Conservation (phyloP, 345 rosid species). For the Limnanthes douglasii region DNA sequence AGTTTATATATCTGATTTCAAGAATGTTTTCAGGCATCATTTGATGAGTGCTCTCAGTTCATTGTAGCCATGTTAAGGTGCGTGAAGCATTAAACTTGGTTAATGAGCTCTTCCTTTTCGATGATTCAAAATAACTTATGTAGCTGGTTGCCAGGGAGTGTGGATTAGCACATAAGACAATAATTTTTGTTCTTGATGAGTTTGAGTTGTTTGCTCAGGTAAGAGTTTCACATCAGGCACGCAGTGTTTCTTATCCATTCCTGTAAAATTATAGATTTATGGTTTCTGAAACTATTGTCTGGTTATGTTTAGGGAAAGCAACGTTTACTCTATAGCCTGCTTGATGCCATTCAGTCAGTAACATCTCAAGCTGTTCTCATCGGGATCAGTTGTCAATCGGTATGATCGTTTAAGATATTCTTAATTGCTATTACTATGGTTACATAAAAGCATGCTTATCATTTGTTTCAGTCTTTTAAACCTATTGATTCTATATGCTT, state of each 20-base stretch:
- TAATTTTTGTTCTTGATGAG: slow-evolving; percentile 74
- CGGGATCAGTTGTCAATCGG: slow-evolving; percentile 77
- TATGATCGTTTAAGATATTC: slow-evolving; percentile 12
- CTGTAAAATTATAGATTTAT: too few relatives aligned
- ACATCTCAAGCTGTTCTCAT: slow-evolving; percentile 83
- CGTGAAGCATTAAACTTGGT: slow-evolving; percentile 11
- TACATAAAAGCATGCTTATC: too few relatives aligned
- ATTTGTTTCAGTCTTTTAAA: too few relatives aligned
- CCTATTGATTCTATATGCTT: too few relatives aligned
- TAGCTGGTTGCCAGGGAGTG: slow-evolving; percentile 56
- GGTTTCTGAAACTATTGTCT: slow-evolving; percentile 8
- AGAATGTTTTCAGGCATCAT: slow-evolving; percentile 55
- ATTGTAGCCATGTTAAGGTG: slow-evolving; percentile 71
- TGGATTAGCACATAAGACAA: slow-evolving; percentile 88
- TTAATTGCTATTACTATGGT: too few relatives aligned
- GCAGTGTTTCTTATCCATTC: too few relatives aligned
- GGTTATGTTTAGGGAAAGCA: slow-evolving; percentile 61
- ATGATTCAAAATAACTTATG: slow-evolving; percentile 4
- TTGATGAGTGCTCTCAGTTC: slow-evolving; percentile 86
- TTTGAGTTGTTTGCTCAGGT: slow-evolving; percentile 96
- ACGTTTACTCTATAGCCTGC: slow-evolving; percentile 63
- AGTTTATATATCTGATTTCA: slow-evolving; percentile 12
- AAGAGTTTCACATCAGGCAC: too few relatives aligned
- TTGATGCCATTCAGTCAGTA: slow-evolving; percentile 93
- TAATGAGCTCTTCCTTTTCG: slow-evolving; percentile 2